Evolutionary conservation across 2,329 filamentous ascomycete genomes (phyloP).

Genomic region (Lachnellula hyalina): DNA sequence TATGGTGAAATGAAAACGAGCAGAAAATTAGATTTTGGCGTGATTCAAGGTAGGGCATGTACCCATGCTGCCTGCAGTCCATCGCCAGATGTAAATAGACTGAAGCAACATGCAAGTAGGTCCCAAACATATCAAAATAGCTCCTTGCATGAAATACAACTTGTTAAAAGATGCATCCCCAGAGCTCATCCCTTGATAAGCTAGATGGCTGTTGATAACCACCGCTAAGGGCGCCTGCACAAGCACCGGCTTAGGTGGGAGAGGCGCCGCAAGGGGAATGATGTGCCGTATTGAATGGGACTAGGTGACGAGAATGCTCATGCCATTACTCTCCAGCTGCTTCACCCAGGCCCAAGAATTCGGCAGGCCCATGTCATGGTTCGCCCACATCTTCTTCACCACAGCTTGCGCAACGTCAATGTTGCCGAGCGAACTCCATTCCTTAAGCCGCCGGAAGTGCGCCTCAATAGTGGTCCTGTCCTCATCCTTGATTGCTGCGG

Average conservation of each 20-base stretch:
- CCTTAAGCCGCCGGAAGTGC: constrained; percentile 15
- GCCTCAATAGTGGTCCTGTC: constrained; percentile 7
- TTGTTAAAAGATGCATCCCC: background rate
- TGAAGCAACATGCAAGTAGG: background rate
- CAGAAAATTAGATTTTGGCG: no score
- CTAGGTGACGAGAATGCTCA: constrained; percentile 19
- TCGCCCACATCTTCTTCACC: constrained; percentile 17
- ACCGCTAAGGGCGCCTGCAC: background rate
- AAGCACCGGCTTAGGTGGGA: background rate
- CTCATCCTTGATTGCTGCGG: constrained; percentile 7
- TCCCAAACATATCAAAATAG: background rate
- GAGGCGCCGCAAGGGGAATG: background rate
- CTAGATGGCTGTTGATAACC: background rate
- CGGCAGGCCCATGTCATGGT: constrained; percentile 10
- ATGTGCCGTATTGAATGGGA: no score
- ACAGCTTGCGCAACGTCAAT: constrained; percentile 12
- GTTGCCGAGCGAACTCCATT: constrained; percentile 21
- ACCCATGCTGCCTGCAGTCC: background rate
- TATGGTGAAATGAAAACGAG: no score
- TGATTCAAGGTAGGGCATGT: background rate
- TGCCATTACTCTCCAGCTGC: constrained; percentile 10
- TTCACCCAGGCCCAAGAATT: constrained; percentile 21
- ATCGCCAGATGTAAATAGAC: background rate
- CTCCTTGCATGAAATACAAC: background rate
- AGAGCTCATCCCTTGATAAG: background rate